phyloP scores from a whole-genome alignment of 2,329 filamentous ascomycete species.

The Bipolaris bicolor region DNA sequence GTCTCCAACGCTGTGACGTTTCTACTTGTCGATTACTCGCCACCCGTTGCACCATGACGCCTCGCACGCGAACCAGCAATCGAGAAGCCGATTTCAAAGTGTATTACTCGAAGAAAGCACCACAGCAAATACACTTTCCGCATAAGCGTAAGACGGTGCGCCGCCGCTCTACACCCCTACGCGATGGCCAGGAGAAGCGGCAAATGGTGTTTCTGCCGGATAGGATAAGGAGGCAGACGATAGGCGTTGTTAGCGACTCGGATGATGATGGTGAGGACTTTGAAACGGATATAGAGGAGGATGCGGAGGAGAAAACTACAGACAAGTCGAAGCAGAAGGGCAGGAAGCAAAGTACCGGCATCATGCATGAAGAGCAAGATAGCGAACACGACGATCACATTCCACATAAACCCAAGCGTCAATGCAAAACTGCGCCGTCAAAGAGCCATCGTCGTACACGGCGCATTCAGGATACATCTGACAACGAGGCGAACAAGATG shows the following conservation, averaged over 20 bases:
- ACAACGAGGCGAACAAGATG: conserved; percentile 9
- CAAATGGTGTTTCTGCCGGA: conserved; percentile 42
- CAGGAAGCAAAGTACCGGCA: conserved; percentile 27
- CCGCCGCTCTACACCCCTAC: conserved; percentile 16
- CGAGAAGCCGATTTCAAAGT: conserved; percentile 32
- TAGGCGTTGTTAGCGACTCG: conserved; percentile 17
- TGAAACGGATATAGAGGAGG: conserved; percentile 14
- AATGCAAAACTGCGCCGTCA: conserved; percentile 11
- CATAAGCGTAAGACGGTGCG: conserved; percentile 38
- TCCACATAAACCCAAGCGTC: conserved; percentile 27
- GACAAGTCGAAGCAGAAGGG: conserved; percentile 10
- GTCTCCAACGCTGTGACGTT: conserved; percentile 12
- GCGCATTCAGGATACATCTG: conserved; percentile 5
- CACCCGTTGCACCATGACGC: conserved; percentile 31
- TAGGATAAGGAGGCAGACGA: conserved; percentile 27
- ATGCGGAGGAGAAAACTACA: conserved; percentile 3
- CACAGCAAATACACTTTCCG: conserved; percentile 40
- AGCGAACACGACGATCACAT: conserved; percentile 14
- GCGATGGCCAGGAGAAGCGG: conserved; percentile 28
- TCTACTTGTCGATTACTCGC: conserved; percentile 7
- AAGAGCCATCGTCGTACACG: conserved; percentile 11
- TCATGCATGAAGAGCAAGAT: conserved; percentile 7
- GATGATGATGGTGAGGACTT: conserved; percentile 19
- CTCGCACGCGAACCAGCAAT: conserved; percentile 37
- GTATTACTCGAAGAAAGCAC: conserved; percentile 42